These are phyloP conservation scores for Eimeria praecox DNA, from an alignment of 169 alveolate genomes.

Conservation along the genomic window DNA sequence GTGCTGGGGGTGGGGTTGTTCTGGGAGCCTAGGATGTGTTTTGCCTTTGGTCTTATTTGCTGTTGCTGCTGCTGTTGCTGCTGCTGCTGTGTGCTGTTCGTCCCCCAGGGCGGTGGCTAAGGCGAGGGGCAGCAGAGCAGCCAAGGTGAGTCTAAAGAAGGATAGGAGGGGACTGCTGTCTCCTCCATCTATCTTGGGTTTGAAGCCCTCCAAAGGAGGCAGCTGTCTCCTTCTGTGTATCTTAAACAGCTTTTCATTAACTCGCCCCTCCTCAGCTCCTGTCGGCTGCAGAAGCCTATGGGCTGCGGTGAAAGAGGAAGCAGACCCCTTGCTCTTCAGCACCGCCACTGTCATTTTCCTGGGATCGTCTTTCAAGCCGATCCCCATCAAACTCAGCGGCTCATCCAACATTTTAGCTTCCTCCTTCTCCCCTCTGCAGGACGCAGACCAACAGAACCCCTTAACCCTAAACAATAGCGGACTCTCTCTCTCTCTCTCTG, in stretches of 20 bases:
- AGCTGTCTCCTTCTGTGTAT: neutral
- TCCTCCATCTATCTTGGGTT: neutral
- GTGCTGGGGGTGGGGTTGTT: too few relatives aligned
- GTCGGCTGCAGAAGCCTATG: neutral
- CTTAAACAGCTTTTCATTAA: neutral
- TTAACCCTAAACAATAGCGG: too few relatives aligned
- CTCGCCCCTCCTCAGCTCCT: neutral
- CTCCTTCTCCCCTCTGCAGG: slow-evolving; percentile 27
- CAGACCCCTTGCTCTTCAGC: neutral
- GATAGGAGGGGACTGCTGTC: neutral
- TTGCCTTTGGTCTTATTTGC: too few relatives aligned
- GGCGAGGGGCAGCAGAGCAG: neutral
- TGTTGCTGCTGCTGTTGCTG: slow-evolving; percentile 21
- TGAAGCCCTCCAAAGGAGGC: too few relatives aligned
- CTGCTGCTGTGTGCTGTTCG: neutral
- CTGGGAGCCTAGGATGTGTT: too few relatives aligned
- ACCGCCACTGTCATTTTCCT: neutral
- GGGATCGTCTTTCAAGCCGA: too few relatives aligned
- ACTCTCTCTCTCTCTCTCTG: too few relatives aligned
- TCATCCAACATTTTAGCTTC: neutral
- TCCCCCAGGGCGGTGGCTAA: neutral
- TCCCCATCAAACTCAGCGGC: neutral
- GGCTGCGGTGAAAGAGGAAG: slow-evolving; percentile 1
- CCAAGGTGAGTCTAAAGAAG: neutral
- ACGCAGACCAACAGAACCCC: too few relatives aligned